Evolutionary conservation across 495 filamentous ascomycete species (phyloP).

Genomic region (Rhizodiscina lignyota): DNA sequence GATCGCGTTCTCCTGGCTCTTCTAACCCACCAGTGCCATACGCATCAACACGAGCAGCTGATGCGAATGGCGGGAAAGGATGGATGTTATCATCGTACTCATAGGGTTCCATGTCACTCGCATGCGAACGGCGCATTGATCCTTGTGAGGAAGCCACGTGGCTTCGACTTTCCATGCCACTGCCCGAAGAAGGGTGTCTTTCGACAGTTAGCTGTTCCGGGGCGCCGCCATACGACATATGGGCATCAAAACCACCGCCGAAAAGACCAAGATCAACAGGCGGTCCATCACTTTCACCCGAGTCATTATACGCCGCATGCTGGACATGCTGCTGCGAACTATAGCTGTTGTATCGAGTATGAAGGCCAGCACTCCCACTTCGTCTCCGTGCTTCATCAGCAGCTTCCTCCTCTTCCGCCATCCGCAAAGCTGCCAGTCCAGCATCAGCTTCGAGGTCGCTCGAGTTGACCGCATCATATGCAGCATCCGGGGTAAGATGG

Average conservation of each 20-base stretch:
- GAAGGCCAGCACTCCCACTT: slow-evolving; percentile 22
- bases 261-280: slow-evolving; percentile 56
- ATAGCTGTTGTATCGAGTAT: slow-evolving; percentile 15
- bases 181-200: slow-evolving; percentile 1
- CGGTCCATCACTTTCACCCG: slow-evolving; percentile 55
- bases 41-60: slow-evolving; percentile 52
- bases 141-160: slow-evolving; percentile 18
- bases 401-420: slow-evolving; percentile 69
- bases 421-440: slow-evolving; percentile 65
- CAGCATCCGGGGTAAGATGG: slow-evolving; percentile 4
- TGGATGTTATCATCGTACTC: slow-evolving; percentile 29
- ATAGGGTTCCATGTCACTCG: slow-evolving; percentile 11
- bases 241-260: slow-evolving; percentile 58
- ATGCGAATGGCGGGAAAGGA: slow-evolving; percentile 40
- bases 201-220: slow-evolving; percentile 13
- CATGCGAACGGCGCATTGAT: slow-evolving; percentile 19
- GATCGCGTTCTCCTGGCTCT: slow-evolving; percentile 44
- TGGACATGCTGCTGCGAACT: slow-evolving; percentile 12
- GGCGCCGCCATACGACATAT: slow-evolving; percentile 56
- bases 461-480: slow-evolving; percentile 44
- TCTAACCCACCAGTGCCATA: slow-evolving; percentile 73
- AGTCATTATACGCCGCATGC: slow-evolving; percentile 16
- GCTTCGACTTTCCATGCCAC: slow-evolving; percentile 11
- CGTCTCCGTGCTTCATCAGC: slow-evolving; percentile 38
- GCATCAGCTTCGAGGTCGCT: slow-evolving; percentile 86